A percentile compares a stretch with the other conserved stretches of the same genome.
Conservation (phyloP, 345 rosid genomes). For the Gynandropsis gynandra region DNA sequence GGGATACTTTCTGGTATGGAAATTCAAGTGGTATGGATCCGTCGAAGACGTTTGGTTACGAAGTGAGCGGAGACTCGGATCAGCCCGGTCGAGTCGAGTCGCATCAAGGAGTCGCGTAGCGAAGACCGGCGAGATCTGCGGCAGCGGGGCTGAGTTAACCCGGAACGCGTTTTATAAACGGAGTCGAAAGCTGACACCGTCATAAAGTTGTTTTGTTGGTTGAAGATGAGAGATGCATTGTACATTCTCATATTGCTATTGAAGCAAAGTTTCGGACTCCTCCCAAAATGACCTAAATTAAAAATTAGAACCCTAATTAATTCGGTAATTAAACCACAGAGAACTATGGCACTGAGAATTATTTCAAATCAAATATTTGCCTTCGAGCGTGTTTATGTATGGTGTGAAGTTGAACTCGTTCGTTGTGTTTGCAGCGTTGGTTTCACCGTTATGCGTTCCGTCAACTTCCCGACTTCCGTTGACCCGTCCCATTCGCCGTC, state of each 20-base stretch:
- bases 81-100: neutral
- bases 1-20: neutral
- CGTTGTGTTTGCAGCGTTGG: constrained; percentile 19
- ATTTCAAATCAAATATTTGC: neutral
- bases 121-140: constrained; percentile 8
- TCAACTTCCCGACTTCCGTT: constrained; percentile 11
- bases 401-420: neutral
- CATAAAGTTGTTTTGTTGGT: constrained; percentile 30
- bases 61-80: no score
- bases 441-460: constrained; percentile 11
- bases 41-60: neutral
- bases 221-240: constrained; percentile 27
- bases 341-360: neutral
- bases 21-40: constrained; percentile 12
- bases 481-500: constrained; percentile 12
- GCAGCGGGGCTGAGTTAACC: constrained; percentile 1
- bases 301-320: constrained; percentile 5
- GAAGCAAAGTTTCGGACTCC: neutral
- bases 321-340: neutral
- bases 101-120: neutral
- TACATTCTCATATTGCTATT: constrained; percentile 23
- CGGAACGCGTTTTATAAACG: constrained; percentile 22
- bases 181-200: constrained; percentile 15
- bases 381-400: neutral
- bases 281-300: constrained; percentile 13